Conservation (phyloP, 305 asterid species). For the Striga hermonthica region DNA sequence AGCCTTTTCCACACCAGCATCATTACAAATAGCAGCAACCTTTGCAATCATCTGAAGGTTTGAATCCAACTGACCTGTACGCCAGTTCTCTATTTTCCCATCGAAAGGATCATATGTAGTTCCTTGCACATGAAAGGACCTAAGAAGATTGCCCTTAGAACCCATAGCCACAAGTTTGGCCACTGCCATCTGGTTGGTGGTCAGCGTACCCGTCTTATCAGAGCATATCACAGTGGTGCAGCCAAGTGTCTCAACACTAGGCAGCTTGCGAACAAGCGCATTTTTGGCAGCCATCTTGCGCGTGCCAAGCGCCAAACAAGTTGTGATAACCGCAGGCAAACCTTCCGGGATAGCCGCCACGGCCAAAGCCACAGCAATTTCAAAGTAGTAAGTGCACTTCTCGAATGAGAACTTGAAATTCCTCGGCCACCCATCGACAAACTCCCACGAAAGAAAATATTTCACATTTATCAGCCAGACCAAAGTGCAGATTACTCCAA, state of each 20-base stretch:
- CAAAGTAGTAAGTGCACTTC: slow-evolving; percentile 97
- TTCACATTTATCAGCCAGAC: slow-evolving; percentile 96
- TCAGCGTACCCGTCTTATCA: slow-evolving; percentile 92
- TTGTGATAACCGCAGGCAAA: slow-evolving; percentile 92
- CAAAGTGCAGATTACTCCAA: slow-evolving; percentile 72
- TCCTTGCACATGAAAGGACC: slow-evolving; percentile 78
- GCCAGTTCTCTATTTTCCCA: slow-evolving; percentile 76
- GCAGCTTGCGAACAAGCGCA: slow-evolving; percentile 96
- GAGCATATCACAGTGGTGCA: slow-evolving; percentile 99
- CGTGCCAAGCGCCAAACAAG: slow-evolving; percentile 97
- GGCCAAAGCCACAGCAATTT: slow-evolving; percentile 98
- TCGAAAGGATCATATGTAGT: slow-evolving; percentile 76
- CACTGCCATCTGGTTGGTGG: slow-evolving; percentile 98
- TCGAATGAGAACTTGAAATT: slow-evolving; percentile 93
- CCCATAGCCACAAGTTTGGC: slow-evolving; percentile 89
- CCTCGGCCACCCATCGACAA: slow-evolving; percentile 87
- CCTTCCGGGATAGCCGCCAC: slow-evolving; percentile 80
- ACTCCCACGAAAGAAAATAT: slow-evolving; percentile 92
- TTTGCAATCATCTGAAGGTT: slow-evolving; percentile 81
- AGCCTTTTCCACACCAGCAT: slow-evolving; percentile 73
- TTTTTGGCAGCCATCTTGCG: slow-evolving; percentile 99
- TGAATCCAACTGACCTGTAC: slow-evolving; percentile 55
- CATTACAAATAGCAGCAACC: slow-evolving; percentile 85
- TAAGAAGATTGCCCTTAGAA: slow-evolving; percentile 39
- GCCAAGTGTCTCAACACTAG: slow-evolving; percentile 98